Conservation (phyloP, 129 eudicot species). For the Apium graveolens region DNA sequence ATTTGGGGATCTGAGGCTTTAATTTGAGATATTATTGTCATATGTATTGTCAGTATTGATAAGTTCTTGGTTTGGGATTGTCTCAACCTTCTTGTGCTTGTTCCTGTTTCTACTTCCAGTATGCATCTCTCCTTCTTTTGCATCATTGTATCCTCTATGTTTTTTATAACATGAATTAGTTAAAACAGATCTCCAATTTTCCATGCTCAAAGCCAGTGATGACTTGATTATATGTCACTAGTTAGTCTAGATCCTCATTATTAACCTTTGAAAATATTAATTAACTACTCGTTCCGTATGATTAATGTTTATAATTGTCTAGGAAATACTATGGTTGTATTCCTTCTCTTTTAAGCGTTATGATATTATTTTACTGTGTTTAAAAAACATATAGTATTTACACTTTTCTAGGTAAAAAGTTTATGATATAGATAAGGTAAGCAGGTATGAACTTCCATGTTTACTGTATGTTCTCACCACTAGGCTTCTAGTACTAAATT, state of each 20-base stretch:
- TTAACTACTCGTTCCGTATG: background rate
- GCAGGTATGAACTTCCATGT: background rate
- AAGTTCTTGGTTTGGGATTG: too few species aligned
- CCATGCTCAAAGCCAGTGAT: background rate
- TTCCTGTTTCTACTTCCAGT: too few species aligned
- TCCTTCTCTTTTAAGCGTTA: background rate
- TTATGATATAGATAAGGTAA: slow-evolving; percentile 56
- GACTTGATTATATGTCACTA: background rate
- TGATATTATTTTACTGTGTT: background rate
- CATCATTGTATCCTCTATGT: too few species aligned
- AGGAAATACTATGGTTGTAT: background rate
- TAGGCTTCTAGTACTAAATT: background rate
- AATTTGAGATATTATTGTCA: too few species aligned
- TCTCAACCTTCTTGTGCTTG: too few species aligned
- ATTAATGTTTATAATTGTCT: background rate
- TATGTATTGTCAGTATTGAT: too few species aligned
- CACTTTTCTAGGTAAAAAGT: slow-evolving; percentile 40
- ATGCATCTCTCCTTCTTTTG: too few species aligned
- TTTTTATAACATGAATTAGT: background rate
- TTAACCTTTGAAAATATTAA: background rate
- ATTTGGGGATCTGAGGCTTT: too few species aligned
- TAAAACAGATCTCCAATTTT: background rate
- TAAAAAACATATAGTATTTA: slow-evolving; percentile 1
- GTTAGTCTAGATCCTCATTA: background rate
- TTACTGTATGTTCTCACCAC: background rate